Conservation (phyloP, 257 asterid species). For the Solanum virginianum region DNA sequence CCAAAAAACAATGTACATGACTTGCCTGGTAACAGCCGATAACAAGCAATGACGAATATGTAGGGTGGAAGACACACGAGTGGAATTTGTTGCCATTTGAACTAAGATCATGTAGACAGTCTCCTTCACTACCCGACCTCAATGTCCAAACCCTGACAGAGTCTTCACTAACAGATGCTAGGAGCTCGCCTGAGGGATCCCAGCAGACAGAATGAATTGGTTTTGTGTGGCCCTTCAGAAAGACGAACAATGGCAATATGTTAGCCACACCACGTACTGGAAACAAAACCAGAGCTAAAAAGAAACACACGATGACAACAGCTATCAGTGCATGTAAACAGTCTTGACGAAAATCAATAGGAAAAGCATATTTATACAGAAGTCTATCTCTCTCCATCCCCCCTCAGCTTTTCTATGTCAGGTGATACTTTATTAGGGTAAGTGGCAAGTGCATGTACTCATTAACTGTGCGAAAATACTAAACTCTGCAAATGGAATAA, state of each 20-base stretch:
- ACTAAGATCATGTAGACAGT: constrained; percentile 72
- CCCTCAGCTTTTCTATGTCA: neutral
- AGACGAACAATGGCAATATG: neutral
- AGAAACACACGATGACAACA: neutral
- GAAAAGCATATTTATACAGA: neutral
- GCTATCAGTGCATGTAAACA: neutral
- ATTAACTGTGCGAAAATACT: neutral
- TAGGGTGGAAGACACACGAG: constrained; percentile 91
- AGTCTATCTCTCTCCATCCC: neutral
- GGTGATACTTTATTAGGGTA: neutral
- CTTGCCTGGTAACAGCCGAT: constrained; percentile 96
- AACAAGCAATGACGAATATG: constrained; percentile 67
- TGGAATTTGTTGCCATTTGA: constrained; percentile 79
- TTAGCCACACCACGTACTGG: neutral
- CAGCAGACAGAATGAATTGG: constrained; percentile 68
- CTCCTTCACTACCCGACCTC: constrained; percentile 75
- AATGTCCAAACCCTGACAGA: constrained; percentile 83
- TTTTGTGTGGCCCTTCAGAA: constrained; percentile 62
- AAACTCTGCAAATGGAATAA: neutral
- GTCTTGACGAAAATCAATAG: neutral
- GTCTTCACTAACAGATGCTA: constrained; percentile 91
- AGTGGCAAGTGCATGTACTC: neutral
- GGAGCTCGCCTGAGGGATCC: constrained; percentile 82
- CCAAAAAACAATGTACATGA: neutral
- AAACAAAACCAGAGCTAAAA: neutral